Evolutionary conservation across 495 filamentous ascomycete species (phyloP).

Genomic region (Annulohypoxylon nitens): DNA sequence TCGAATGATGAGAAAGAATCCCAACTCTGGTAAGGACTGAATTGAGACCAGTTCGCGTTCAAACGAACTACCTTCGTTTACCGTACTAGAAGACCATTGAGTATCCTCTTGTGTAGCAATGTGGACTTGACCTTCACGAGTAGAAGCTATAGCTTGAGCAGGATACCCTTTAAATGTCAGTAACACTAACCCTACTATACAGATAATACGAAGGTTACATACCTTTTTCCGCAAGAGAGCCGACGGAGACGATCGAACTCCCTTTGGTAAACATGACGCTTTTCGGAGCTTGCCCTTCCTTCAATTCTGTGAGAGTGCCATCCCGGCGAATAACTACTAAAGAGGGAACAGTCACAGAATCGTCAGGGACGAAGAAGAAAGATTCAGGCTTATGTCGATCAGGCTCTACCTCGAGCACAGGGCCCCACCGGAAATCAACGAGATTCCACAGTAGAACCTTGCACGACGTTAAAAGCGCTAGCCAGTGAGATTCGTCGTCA

Average conservation of each 20-base stretch:
- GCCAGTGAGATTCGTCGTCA: conserved; percentile 70
- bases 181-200: neutral
- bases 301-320: conserved; percentile 68
- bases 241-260: conserved; percentile 60
- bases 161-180: conserved; percentile 47
- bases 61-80: conserved; percentile 34
- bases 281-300: conserved; percentile 45
- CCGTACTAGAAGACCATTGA: conserved; percentile 54
- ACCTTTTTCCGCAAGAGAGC: conserved; percentile 59
- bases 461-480: conserved; percentile 71
- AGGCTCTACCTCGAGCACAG: conserved; percentile 61
- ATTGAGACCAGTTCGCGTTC: conserved; percentile 49
- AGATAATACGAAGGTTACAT: conserved; percentile 22
- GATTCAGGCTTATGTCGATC: conserved; percentile 66
- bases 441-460: conserved; percentile 71
- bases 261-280: conserved; percentile 59
- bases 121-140: conserved; percentile 57
- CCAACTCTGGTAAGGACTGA: conserved; percentile 53
- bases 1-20: conserved; percentile 65
- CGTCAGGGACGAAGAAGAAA: conserved; percentile 67
- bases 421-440: conserved; percentile 63
- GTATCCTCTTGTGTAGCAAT: conserved; percentile 56
- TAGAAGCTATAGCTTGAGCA: conserved; percentile 50
- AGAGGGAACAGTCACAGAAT: conserved; percentile 51
- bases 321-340: conserved; percentile 70